Conservation (phyloP, 2,329 filamentous ascomycete species). For the Neoarthrinium moseri region DNA sequence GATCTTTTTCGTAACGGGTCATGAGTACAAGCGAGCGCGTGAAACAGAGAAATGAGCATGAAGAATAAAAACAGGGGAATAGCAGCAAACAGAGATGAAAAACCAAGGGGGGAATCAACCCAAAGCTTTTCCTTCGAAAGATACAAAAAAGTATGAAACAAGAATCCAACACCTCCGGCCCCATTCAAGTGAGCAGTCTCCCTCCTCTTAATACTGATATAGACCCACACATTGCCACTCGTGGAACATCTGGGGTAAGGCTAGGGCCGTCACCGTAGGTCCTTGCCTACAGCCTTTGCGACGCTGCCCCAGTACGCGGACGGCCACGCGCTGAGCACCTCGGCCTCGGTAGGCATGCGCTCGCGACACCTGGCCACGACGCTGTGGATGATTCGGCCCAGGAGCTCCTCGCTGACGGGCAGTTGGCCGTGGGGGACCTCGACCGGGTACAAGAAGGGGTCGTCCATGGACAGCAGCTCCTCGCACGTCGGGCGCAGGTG, state of each 20-base stretch:
- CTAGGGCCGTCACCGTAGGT: conserved; percentile 14
- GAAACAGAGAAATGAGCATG: no score
- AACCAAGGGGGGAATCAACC: not conserved
- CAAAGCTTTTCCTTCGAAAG: conserved; percentile 1
- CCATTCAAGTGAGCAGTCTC: not conserved
- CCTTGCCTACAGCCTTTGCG: conserved; percentile 45
- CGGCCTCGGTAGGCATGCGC: conserved; percentile 56
- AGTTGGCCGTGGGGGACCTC: conserved; percentile 54
- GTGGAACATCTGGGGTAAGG: not conserved
- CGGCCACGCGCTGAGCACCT: conserved; percentile 56
- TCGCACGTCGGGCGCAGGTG: conserved; percentile 62
- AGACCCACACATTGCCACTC: not conserved
- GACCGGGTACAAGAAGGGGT: conserved; percentile 64
- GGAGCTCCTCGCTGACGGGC: conserved; percentile 61
- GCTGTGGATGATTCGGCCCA: conserved; percentile 61
- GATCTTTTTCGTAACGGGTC: conserved; percentile 1
- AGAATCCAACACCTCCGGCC: not conserved
- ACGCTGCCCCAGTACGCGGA: conserved; percentile 62
- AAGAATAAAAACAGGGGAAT: conserved; percentile 1
- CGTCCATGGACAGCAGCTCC: conserved; percentile 56
- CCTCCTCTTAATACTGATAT: not conserved
- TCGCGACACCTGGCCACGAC: conserved; percentile 59
- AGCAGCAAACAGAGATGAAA: no score
- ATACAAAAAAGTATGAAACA: conserved; percentile 2
- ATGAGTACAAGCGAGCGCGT: not conserved